Evolutionary conservation across 768 basidiomycete species (phyloP), one percentile per base, ranked within the genome.

Genomic region (Fomitopsis pulvina): DNA sequence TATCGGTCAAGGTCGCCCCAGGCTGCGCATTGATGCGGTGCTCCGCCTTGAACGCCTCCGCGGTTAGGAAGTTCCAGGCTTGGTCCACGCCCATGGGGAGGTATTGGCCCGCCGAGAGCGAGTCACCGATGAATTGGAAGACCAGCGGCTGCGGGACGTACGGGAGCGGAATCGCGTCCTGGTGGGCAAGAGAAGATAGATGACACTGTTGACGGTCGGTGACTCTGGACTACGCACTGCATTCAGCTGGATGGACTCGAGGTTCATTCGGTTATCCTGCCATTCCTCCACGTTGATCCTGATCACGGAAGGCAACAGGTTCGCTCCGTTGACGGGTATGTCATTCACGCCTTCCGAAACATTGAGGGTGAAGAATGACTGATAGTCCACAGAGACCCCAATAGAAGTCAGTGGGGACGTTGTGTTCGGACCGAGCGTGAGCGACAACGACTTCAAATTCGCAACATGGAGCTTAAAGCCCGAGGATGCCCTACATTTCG

Each of bases 101-200:
- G 52, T 66, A 80, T 70, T 80, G 76, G 2, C 79, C 80, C 39
- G 79, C 74, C 14, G 79, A 79, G 5, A 79, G 60, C 2, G 79
- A 79, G 57, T 81, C 78, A 0, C 80, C 79, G 38, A 82, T 78
- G 56, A 79, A 79, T 54, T 79, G 77, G 52, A 81, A 78, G 1
- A 65, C 60, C 9, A 79, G 60, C 30, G 66, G 65, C 3, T 72
- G 72, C 0, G 75, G 75, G 6, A 56, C 62, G 55, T 79, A 80
- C 1, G 72, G 70, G 10, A 72, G 61, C 0, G 80, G 58, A 11
- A 56, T 50, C 1, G 79, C 78, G 42, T 71, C 78, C 77, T 79
- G n/a, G n/a, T n/a, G n/a, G n/a, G n/a, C n/a, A n/a, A n/a, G n/a
- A n/a, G n/a, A 45, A 41, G 8, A 18, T 7, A 5, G n/a, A 8